Evolutionary conservation across 2,329 filamentous ascomycete genomes (phyloP).

Genomic region (Talaromyces amestolkiae): DNA sequence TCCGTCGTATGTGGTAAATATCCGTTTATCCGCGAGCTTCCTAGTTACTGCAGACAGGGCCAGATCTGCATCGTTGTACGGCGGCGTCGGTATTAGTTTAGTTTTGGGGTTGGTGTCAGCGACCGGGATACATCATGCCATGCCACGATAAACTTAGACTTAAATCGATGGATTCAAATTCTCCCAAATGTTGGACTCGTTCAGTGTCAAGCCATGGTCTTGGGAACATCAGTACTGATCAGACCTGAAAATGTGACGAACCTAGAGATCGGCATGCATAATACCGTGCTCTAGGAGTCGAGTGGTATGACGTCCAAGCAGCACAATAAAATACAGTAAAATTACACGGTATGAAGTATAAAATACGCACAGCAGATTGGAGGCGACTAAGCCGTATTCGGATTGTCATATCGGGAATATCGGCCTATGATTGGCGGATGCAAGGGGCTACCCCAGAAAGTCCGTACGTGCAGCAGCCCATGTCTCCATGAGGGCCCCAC

Average conservation of each 20-base stretch:
- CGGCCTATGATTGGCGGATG: not conserved
- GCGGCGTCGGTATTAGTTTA: not conserved
- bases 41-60: not conserved
- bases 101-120: not conserved
- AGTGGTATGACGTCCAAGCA: not conserved
- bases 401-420: not conserved
- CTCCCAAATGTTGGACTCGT: no score
- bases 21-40: constrained; percentile 1
- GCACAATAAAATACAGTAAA: not conserved
- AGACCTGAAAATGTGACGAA: not conserved
- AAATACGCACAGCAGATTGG: not conserved
- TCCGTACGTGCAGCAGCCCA: not conserved
- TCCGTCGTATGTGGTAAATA: not conserved
- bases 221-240: not conserved
- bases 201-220: no score
- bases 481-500: not conserved
- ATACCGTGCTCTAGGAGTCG: not conserved
- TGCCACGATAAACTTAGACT: not conserved
- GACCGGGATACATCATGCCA: not conserved
- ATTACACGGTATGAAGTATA: not conserved
- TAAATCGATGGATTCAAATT: not conserved
- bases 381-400: constrained; percentile 3
- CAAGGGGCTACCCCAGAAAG: constrained; percentile 1
- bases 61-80: not conserved
- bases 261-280: constrained; percentile 3